Base-by-base conservation (phyloP, 768 basidiomycete species). In the Pleurotus platypus region DNA sequence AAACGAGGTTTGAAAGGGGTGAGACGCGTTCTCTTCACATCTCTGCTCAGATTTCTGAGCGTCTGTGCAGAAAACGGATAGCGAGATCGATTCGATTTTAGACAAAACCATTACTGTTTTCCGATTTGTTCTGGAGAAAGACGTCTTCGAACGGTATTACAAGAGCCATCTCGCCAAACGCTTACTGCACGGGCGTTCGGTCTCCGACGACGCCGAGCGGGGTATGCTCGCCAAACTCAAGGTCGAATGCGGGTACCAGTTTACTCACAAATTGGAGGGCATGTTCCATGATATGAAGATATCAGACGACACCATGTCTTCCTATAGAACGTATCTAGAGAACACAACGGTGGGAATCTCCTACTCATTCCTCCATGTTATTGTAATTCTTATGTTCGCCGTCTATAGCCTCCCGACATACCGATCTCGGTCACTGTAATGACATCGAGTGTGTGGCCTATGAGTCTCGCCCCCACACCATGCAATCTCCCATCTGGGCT, bases 221-320 rank as follows among this genome's bases (percentile, higher is more conserved):
- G 92, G 90, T 57, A 98, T 99, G 94, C 82, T 99, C 1, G 88
- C 93, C 46, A 98, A 97, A 72, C 85, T 99, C 65, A 98, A 98
- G 74, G 82, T 96, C 22, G 96, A 98, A 73, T 95, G 91, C 65
- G 96, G 96, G 5, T 89, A 87, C 64, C 93, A 96, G 67, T 99
- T 98, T 71, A 98, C 97, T 1, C 93, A 96, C 72, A 95, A 95
- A 69, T 77, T 98, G 65, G 95, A 99, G 70, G 95, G 95, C 57
- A 99, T 99, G 96, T 97, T 99, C 83, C 82, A 92, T 62, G 96
- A 98, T 67, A 94, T 99, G 86, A 91, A 86, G 64, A 69, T 95
- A 26, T 96, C 93, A 4, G 71, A 76, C 16, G 97, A 99, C 56
- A 86, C 85, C 13, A 90, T 89, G 80, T 75, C 81, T 37, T 83